Base-by-base conservation (phyloP, 768 basidiomycete species). In the Udeniomyces megalosporus region DNA sequence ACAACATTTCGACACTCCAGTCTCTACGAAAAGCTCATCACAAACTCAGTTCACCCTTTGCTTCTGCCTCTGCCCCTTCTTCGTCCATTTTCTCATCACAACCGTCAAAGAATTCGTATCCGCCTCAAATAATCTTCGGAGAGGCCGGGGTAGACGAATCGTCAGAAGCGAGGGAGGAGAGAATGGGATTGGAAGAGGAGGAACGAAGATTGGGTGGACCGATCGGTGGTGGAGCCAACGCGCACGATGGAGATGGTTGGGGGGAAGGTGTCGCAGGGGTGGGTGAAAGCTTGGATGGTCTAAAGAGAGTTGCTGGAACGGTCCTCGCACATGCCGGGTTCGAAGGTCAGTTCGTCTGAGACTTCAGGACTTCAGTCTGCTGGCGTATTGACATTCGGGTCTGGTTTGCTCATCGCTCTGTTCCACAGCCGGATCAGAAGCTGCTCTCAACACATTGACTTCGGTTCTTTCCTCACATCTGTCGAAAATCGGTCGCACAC, bases 251-350 rank as follows among this genome's bases (percentile, higher is more conserved):
- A 53, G 42, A 35, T 51, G 20, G 45, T 34, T 22, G 20, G 44
- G 8, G 44, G 32, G 24, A 56, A 65, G 52, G 46, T 55, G 5
- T 55, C 63, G 58, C 35, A 11, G n/a, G 46, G 6, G 11, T 45
- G 52, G 48, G 63, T 52, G 20, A 20, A 42, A 42, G 38, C 38
- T 42, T 54, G 1, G 60, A 70, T 52, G 56, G 55, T 14, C 46
- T 70, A 62, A 70, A 69, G 64, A 54, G 61, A 20, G 67, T 69
- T 7, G 60, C 69, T 11, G 71, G 71, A 29, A 67, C 66, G 29
- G 35, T 93, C 55, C 69, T 95, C 68, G 89, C 93, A 68, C 92
- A 95, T 76, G 78, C 80, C 52, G 91, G 91, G 2, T 95, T 95
- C 69, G 92, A 95, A 78, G 88, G 90, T 85, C 61, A 61, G 82